These are phyloP conservation scores for Prunus davidiana DNA, from an alignment of 306 rosid genomes.

Conservation along the genomic window DNA sequence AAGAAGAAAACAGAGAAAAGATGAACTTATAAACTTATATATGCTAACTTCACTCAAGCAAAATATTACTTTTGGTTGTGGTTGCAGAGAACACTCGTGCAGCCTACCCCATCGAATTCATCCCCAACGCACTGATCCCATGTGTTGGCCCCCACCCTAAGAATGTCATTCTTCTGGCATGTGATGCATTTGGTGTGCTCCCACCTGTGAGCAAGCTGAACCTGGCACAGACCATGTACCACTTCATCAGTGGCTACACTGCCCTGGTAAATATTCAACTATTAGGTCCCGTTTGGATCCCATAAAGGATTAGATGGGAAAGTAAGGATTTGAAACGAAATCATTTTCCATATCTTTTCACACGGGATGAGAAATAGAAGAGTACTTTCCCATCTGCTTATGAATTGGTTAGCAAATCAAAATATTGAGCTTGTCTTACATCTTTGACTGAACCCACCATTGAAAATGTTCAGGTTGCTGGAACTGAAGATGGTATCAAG, in stretches of 20 bases:
- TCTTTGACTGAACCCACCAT: not conserved
- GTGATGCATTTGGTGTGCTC: conserved; percentile 91
- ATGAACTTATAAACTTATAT: too few relatives aligned
- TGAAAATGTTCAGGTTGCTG: conserved; percentile 54
- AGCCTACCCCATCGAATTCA: conserved; percentile 81
- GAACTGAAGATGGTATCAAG: conserved; percentile 83
- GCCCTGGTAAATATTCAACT: conserved; percentile 35
- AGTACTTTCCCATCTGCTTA: too few relatives aligned
- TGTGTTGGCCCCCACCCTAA: conserved; percentile 93
- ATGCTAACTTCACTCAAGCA: too few relatives aligned
- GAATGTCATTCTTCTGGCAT: conserved; percentile 84
- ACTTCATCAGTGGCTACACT: conserved; percentile 93
- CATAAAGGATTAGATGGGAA: too few relatives aligned
- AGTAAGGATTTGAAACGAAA: too few relatives aligned
- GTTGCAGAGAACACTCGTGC: conserved; percentile 81
- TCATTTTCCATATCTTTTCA: too few relatives aligned
- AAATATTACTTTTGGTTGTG: not conserved
- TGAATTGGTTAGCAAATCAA: not conserved
- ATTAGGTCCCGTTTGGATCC: too few relatives aligned
- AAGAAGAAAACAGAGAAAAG: not conserved
- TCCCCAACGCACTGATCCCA: conserved; percentile 76
- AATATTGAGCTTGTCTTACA: not conserved
- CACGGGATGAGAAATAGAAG: too few relatives aligned
- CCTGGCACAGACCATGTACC: conserved; percentile 92
- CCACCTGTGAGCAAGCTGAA: conserved; percentile 85